Base-by-base conservation (phyloP, 148 eudicot species). In the Rhododendron griersonianum region DNA sequence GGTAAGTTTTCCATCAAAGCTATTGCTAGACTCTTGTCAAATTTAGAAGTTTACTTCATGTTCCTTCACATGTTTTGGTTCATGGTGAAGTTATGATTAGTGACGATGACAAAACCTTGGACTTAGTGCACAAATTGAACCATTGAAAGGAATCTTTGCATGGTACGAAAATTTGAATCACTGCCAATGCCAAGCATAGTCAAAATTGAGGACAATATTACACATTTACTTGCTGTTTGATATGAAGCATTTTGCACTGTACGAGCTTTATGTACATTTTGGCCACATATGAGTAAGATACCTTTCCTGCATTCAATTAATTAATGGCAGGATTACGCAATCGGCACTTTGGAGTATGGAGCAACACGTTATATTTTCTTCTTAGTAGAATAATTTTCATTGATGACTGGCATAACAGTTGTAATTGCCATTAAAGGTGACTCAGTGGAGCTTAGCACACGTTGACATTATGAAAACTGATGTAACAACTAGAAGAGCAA, bases 141-240 rank as follows among this genome's bases (percentile, higher is more conserved):
- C 71, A 81, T 7, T 59, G 69, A 23, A 16, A 86, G 75, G 23
- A 23, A 86, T 81, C 84, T 15, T 81, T 86, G n/a, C 14, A 71
- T 41, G 21, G n/a, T 65, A 28, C 55, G 5, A 23, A 21, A 57
- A 76, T 2, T 48, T 82, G 45, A 82, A 76, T 82, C 55, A 21
- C 50, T 19, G 53, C 51, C 4, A 13, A 67, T 37, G 41, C 13
- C 37, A 55, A 45, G 41, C 47, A 19, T 45, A 82, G 35, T 53
- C 51, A 63, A 78, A 50, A 35, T 45, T 85, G 77, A 57, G 81
- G 77, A 41, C 51, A 47, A n/a, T 47, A 41, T 48, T 69, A 28
- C 57, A 1, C 10, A 51, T 44, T 73, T 73, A 21, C 8, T 74
- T 71, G 3, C 44, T 81, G 19, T 44, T n/a, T 51, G 74, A 71